Conservation (phyloP, 2,329 filamentous ascomycete species). For the Stachybotrys echinatus region DNA sequence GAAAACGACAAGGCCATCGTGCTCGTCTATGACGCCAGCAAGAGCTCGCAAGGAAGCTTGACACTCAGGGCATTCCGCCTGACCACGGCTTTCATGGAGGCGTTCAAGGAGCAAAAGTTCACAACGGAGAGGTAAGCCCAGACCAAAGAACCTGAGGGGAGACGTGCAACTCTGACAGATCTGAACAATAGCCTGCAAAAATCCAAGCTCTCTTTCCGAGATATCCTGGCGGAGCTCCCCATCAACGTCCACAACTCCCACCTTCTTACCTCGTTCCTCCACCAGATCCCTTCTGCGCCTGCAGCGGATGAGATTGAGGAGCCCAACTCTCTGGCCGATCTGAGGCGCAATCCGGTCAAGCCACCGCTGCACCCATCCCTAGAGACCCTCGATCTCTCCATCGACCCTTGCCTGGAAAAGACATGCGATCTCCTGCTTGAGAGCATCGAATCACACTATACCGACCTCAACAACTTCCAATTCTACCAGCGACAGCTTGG, state of each 20-base stretch:
- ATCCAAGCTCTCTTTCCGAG: conserved; percentile 86
- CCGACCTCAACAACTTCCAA: conserved; percentile 98
- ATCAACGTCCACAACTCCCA: conserved; percentile 94
- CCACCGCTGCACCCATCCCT: conserved; percentile 79
- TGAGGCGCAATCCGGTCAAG: conserved; percentile 59
- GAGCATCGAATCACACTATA: conserved; percentile 96
- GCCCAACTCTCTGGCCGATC: conserved; percentile 72
- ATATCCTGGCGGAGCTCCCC: conserved; percentile 87
- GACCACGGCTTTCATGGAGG: conserved; percentile 79
- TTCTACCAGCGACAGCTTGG: conserved; percentile 89
- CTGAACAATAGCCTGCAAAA: conserved; percentile 80
- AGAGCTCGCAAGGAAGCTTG: conserved; percentile 86
- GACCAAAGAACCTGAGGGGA: background rate
- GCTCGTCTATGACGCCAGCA: conserved; percentile 90
- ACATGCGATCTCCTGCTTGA: conserved; percentile 94
- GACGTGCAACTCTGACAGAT: conserved; percentile 7
- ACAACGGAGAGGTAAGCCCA: conserved; percentile 78
- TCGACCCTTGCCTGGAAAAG: conserved; percentile 98
- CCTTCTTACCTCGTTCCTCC: conserved; percentile 89
- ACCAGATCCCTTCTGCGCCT: conserved; percentile 74
- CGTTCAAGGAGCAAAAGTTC: conserved; percentile 97
- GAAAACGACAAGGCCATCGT: conserved; percentile 86
- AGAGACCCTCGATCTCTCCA: conserved; percentile 84
- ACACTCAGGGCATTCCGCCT: conserved; percentile 89
- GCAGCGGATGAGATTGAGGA: conserved; percentile 62